Evolutionary conservation across 139 green algal species (phyloP).

Genomic region (Cymbomonas tetramitiformis): DNA sequence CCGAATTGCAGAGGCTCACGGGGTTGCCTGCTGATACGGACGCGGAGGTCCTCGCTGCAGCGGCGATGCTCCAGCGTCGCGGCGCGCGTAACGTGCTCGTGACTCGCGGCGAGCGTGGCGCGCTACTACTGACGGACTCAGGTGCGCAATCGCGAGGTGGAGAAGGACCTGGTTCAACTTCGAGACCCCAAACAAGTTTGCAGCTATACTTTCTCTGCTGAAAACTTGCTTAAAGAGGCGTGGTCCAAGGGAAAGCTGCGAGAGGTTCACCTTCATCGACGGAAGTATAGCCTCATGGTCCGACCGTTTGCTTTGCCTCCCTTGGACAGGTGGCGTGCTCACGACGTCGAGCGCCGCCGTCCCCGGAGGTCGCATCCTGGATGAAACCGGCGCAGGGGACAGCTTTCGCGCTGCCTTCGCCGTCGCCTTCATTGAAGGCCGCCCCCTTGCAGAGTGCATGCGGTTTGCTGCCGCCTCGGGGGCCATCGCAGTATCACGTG

Average conservation of each 20-base stretch:
- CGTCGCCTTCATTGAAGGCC: conserved; percentile 37
- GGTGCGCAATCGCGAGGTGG: not conserved
- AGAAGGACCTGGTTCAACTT: not conserved
- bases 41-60: conserved; percentile 30
- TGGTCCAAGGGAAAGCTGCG: too few species aligned
- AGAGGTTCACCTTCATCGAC: too few species aligned
- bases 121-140: conserved; percentile 27
- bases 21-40: conserved; percentile 30
- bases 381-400: conserved; percentile 44
- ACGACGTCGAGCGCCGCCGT: too few species aligned
- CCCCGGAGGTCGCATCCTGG: conserved; percentile 25
- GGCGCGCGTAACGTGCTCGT: conserved; percentile 38
- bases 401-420: conserved; percentile 49
- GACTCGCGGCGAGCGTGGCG: conserved; percentile 39
- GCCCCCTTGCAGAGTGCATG: conserved; percentile 19
- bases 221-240: too few species aligned
- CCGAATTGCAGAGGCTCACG: conserved; percentile 33
- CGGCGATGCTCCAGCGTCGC: conserved; percentile 8
- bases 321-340: too few species aligned
- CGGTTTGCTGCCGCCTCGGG: conserved; percentile 34
- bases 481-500: conserved; percentile 29
- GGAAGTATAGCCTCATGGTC: too few species aligned
- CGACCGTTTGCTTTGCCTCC: too few species aligned
- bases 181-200: too few species aligned
- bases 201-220: too few species aligned